These are phyloP conservation scores for Stereocaulon alpinum DNA, from an alignment of 495 filamentous ascomycete species.

Conservation along the genomic window DNA sequence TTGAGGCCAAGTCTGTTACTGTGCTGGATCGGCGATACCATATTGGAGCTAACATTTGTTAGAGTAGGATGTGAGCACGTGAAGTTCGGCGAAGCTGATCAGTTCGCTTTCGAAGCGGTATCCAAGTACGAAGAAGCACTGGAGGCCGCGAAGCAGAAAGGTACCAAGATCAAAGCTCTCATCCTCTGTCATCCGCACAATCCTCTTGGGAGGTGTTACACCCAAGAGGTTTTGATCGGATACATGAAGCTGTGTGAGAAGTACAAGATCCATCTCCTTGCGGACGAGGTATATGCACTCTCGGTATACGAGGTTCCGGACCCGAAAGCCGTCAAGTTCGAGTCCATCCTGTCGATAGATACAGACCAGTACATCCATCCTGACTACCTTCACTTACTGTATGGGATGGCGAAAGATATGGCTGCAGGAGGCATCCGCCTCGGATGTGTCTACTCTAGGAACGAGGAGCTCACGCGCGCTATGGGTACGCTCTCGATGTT, in stretches of 20 bases:
- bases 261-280: conserved; percentile 47
- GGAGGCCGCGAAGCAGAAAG: conserved; percentile 21
- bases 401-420: conserved; percentile 54
- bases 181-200: conserved; percentile 54
- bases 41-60: conserved; percentile 13
- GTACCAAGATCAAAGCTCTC: conserved; percentile 36
- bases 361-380: conserved; percentile 39
- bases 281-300: conserved; percentile 55
- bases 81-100: conserved; percentile 35
- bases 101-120: conserved; percentile 34
- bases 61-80: conserved; percentile 33
- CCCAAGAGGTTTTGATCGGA: conserved; percentile 34
- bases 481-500: conserved; percentile 33
- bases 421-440: conserved; percentile 45
- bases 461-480: conserved; percentile 33
- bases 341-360: conserved; percentile 43
- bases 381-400: conserved; percentile 45
- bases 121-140: conserved; percentile 35
- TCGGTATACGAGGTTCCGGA: conserved; percentile 38
- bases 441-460: conserved; percentile 41
- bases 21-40: neutral
- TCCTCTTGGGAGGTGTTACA: conserved; percentile 44
- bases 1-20: conserved; percentile 5
- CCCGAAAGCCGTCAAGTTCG: conserved; percentile 32
- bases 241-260: conserved; percentile 45